These are phyloP conservation scores for Populus ilicifolia DNA, from an alignment of 345 rosid genomes.

Conservation along the genomic window DNA sequence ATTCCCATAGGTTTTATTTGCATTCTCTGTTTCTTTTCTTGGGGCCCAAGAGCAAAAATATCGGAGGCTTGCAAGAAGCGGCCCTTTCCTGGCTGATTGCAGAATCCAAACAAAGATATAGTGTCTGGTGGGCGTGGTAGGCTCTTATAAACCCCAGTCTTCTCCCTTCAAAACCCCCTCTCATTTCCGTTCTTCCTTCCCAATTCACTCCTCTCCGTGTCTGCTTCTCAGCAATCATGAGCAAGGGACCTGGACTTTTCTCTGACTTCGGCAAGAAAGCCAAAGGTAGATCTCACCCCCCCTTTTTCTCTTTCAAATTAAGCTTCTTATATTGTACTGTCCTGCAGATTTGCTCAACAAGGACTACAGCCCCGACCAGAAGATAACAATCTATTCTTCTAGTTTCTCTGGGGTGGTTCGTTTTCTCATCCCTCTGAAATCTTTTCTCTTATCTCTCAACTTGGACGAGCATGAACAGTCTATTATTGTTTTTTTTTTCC, in stretches of 20 bases:
- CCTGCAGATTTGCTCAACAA: constrained; percentile 41
- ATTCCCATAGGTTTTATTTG: no score
- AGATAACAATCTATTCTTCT: constrained; percentile 31
- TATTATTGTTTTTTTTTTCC: not conserved
- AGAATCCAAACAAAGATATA: no score
- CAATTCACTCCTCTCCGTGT: constrained; percentile 14
- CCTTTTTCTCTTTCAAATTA: not conserved
- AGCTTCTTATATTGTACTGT: not conserved
- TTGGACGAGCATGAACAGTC: not conserved
- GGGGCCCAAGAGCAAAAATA: no score
- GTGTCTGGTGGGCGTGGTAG: no score
- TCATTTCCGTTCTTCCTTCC: constrained; percentile 42
- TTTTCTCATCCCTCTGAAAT: not conserved
- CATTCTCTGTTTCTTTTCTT: no score
- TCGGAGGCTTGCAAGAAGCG: no score
- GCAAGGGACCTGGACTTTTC: constrained; percentile 89
- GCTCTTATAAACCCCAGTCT: no score
- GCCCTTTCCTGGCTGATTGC: no score
- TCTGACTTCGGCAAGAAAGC: constrained; percentile 83
- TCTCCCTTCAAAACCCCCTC: constrained; percentile 25
- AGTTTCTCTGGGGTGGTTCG: constrained; percentile 40
- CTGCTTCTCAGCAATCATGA: constrained; percentile 36
- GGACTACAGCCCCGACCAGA: constrained; percentile 48
- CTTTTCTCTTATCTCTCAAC: not conserved
- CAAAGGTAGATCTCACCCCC: constrained; percentile 43